Evolutionary conservation across 345 rosid genomes (phyloP).

Genomic region (Lepidium didymum): DNA sequence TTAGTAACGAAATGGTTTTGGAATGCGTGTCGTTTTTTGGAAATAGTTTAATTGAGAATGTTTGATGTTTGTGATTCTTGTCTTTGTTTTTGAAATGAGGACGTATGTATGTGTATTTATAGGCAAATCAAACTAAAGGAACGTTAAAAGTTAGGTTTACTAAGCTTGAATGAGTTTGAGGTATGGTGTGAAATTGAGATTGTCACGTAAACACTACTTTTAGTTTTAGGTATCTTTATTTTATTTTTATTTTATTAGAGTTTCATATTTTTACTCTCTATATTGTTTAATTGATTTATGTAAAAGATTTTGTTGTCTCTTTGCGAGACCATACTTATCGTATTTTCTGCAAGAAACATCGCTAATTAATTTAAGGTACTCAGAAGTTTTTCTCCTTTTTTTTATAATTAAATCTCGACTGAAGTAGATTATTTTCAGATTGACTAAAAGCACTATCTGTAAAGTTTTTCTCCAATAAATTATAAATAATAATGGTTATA

Average conservation of each 20-base stretch:
- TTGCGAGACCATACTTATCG: slow-evolving; percentile 23
- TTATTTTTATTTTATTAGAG: background rate
- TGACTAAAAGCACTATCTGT: background rate
- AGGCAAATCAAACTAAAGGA: slow-evolving; percentile 14
- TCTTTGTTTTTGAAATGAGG: slow-evolving; percentile 7
- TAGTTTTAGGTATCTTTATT: background rate
- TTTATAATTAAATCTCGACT: background rate
- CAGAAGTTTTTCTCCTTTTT: background rate
- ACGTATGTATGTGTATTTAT: slow-evolving; percentile 17
- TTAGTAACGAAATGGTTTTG: background rate
- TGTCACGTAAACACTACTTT: slow-evolving; percentile 28
- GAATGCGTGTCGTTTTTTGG: slow-evolving; percentile 9
- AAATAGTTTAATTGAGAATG: background rate
- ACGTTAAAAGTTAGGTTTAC: slow-evolving; percentile 14
- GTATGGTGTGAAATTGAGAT: slow-evolving; percentile 34
- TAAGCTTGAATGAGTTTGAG: slow-evolving; percentile 25
- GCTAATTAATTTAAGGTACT: slow-evolving; percentile 22
- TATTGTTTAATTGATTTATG: background rate
- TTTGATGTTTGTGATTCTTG: slow-evolving; percentile 14
- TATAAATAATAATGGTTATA: background rate
- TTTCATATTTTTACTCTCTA: slow-evolving; percentile 6
- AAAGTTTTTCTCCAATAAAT: background rate
- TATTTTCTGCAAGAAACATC: slow-evolving; percentile 30
- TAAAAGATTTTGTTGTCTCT: slow-evolving; percentile 1
- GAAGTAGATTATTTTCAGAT: background rate